phyloP scores from a whole-genome alignment of 805 yeast genomes.

The Metschnikowia anglica region DNA sequence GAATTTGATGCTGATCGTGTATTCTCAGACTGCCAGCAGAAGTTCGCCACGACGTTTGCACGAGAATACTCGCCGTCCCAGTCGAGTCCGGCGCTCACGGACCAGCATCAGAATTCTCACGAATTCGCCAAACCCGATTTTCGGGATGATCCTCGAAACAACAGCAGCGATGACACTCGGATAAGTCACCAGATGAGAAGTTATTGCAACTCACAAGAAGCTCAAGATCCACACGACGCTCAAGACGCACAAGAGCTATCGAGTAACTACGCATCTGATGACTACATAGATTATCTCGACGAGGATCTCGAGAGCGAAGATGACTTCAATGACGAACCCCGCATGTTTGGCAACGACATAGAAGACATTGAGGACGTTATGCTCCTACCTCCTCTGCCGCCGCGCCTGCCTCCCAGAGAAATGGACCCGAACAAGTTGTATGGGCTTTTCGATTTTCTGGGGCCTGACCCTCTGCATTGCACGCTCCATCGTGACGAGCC shows the following conservation, averaged over 20 bases:
- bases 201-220: too few species aligned
- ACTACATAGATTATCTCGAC: slow-evolving; percentile 8
- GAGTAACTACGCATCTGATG: slow-evolving; percentile 1
- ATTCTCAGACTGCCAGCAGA: slow-evolving; percentile 35
- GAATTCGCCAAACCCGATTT: not conserved
- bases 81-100: not conserved
- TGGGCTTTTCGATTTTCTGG: slow-evolving; percentile 83
- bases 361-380: slow-evolving; percentile 43
- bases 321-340: slow-evolving; percentile 14
- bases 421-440: slow-evolving; percentile 80
- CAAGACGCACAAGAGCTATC: not conserved
- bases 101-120: not conserved
- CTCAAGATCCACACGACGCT: too few species aligned
- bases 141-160: not conserved
- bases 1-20: slow-evolving; percentile 37
- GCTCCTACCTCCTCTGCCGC: slow-evolving; percentile 57
- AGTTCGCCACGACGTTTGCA: slow-evolving; percentile 32
- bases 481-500: slow-evolving; percentile 77
- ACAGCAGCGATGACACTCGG: too few species aligned
- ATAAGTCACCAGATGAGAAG: too few species aligned
- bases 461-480: slow-evolving; percentile 93
- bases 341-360: slow-evolving; percentile 24
- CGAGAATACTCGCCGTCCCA: slow-evolving; percentile 24
- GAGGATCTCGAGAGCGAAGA: slow-evolving; percentile 14
- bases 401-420: slow-evolving; percentile 76